These are phyloP conservation scores for Neonectria neomacrospora DNA, from an alignment of 2,329 filamentous ascomycete genomes.

Conservation along the genomic window DNA sequence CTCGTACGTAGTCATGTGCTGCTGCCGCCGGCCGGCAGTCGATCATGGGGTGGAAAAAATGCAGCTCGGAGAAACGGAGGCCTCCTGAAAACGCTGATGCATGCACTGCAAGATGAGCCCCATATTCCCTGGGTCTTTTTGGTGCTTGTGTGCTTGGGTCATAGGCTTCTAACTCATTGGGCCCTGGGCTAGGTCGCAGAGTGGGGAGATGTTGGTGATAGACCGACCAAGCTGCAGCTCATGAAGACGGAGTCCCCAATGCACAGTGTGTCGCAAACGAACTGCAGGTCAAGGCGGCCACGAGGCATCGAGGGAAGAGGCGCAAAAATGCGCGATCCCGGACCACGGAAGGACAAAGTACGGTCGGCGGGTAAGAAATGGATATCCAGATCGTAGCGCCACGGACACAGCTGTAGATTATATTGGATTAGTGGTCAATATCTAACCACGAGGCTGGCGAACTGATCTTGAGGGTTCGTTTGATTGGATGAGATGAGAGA, in stretches of 20 bases:
- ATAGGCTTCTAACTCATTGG: not conserved
- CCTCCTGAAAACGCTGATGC: constrained; percentile 2
- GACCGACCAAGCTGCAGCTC: constrained; percentile 2
- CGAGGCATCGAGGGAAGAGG: constrained; percentile 16
- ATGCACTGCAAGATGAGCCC: not conserved
- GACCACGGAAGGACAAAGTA: not conserved
- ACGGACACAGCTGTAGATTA: constrained; percentile 3
- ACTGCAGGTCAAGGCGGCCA: constrained; percentile 27
- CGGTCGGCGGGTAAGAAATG: not conserved
- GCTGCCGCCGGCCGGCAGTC: not conserved
- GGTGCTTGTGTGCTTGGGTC: not conserved
- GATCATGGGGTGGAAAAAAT: constrained; percentile 13
- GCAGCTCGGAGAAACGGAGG: constrained; percentile 6
- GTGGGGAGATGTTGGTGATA: constrained; percentile 28
- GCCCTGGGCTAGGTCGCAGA: constrained; percentile 12
- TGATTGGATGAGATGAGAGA: constrained; percentile 1
- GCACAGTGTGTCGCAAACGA: constrained; percentile 15
- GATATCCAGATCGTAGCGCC: constrained; percentile 34
- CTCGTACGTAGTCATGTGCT: not conserved
- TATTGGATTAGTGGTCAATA: constrained; percentile 12
- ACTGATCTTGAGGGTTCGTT: constrained; percentile 2
- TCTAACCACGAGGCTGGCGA: constrained; percentile 6
- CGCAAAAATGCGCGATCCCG: constrained; percentile 10
- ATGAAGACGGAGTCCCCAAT: constrained; percentile 9
- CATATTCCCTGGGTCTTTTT: not conserved